phyloP scores from a whole-genome alignment of 2,329 filamentous ascomycete species.

The Stemphylium vesicarium region DNA sequence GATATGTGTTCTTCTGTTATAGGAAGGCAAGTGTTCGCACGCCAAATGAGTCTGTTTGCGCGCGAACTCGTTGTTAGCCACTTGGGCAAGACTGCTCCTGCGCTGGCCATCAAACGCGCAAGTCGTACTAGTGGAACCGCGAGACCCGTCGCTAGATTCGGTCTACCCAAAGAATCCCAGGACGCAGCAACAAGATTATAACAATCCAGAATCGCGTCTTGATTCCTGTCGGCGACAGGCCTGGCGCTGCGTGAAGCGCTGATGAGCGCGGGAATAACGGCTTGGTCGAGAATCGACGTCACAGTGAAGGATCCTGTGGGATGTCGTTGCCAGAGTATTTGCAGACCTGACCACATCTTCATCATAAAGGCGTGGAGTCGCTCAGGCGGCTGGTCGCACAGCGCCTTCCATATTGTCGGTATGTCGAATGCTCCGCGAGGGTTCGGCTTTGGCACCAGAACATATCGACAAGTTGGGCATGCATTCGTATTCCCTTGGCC shows the following conservation, averaged over 20 bases:
- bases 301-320: constrained; percentile 25
- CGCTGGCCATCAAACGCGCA: constrained; percentile 35
- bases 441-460: constrained; percentile 22
- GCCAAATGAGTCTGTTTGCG: constrained; percentile 36
- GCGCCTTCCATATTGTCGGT: constrained; percentile 33
- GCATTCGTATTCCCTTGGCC: constrained; percentile 32
- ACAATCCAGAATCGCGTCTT: constrained; percentile 27
- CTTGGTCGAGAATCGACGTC: constrained; percentile 25
- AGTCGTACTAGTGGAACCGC: constrained; percentile 40
- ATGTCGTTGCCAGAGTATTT: constrained; percentile 26
- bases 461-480: constrained; percentile 38
- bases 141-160: constrained; percentile 29
- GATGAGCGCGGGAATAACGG: constrained; percentile 32
- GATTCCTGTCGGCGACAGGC: background rate
- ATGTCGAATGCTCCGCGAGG: constrained; percentile 23
- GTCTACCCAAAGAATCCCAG: constrained; percentile 35
- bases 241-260: constrained; percentile 4
- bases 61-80: constrained; percentile 32
- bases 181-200: constrained; percentile 33
- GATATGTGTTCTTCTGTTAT: constrained; percentile 18
- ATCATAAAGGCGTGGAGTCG: constrained; percentile 27
- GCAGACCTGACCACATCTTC: constrained; percentile 28
- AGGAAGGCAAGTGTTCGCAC: constrained; percentile 36
- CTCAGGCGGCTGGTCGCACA: constrained; percentile 31
- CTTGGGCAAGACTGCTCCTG: constrained; percentile 27